Evolutionary conservation across 2,329 filamentous ascomycete genomes (phyloP), one percentile per base, ranked within the genome.

Genomic region (Nannizzia gypsea): DNA sequence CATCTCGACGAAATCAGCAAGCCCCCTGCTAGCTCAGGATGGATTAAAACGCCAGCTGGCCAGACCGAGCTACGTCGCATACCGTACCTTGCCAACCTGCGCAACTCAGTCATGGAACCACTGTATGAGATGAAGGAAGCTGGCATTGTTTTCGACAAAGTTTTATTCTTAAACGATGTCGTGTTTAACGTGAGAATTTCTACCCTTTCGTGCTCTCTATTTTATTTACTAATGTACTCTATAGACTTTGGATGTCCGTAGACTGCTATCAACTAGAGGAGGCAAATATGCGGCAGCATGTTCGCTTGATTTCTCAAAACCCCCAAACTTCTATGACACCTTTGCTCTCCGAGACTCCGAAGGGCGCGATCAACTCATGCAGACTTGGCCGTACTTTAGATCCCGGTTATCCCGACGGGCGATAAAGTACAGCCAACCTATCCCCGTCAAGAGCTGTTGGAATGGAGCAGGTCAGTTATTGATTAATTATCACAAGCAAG

Each of bases 251-350:
- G 82, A 85, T 63, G 79, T 82, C 0, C 70, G 78, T 4, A 75
- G 79, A 22, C 73, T 86, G 15, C 73, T 89, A 62, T 78, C 78
- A 56, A 86, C 83, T 2, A 82, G 84, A 65, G 65, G 72, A 15
- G 77, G 79, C 4, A 67, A 74, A 15, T 90, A 89, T 65, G 81
- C 84, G 3, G 83, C 86, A 0, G 85, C 84, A 2, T 90, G 87
- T 67, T 85, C 85, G 0, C 73, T 88, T 38, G 87, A 90, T 72
- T 89, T 85, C 66, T 81, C 83, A 63, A 80, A 81, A 59, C 82
- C 84, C 0, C 82, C 86, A 63, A 77, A 81, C 44, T 88, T 84
- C 68, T 90, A 90, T 70, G 88, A 90, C 69, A 83, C 85, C 0
- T 90, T 88, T 69, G 87, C 86, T 1, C 82, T 85, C 20, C 79